Evolutionary conservation across 2,329 filamentous ascomycete genomes (phyloP).

Genomic region (Alternaria ventricosa): DNA sequence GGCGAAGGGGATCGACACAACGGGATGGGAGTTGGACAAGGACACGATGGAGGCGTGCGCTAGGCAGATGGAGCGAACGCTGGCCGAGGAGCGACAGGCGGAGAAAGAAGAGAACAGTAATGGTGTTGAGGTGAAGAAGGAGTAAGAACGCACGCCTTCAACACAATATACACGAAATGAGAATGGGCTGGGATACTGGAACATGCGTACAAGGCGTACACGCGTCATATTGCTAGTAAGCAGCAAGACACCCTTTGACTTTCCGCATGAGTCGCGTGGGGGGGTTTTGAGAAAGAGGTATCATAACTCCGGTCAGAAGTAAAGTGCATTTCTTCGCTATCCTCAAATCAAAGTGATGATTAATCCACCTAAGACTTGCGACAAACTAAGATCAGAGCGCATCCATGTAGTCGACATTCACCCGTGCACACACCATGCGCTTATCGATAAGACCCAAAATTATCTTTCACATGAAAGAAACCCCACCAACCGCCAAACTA

Average conservation of each 20-base stretch:
- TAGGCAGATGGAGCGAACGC: constrained; percentile 32
- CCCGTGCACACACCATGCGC: constrained; percentile 13
- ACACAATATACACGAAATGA: background rate
- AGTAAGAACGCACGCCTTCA: background rate
- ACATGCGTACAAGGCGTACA: background rate
- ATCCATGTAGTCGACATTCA: constrained; percentile 12
- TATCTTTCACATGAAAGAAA: constrained; percentile 15
- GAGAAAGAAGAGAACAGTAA: constrained; percentile 9
- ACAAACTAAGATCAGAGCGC: background rate
- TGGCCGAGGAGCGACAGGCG: constrained; percentile 26
- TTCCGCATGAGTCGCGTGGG: background rate
- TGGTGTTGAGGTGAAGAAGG: constrained; percentile 16
- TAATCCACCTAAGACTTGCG: background rate
- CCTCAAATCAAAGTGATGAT: background rate
- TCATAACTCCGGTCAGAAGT: background rate
- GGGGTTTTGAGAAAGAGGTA: background rate
- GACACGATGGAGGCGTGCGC: constrained; percentile 38
- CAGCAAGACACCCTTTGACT: background rate
- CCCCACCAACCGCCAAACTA: background rate
- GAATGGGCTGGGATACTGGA: background rate
- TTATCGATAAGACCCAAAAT: constrained; percentile 37
- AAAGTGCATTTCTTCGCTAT: background rate
- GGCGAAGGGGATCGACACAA: constrained; percentile 44
- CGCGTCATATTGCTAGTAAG: background rate
- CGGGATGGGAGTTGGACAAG: constrained; percentile 39